phyloP scores from a whole-genome alignment of 2,329 filamentous ascomycete genomes.

The Aspergillus sclerotialis region DNA sequence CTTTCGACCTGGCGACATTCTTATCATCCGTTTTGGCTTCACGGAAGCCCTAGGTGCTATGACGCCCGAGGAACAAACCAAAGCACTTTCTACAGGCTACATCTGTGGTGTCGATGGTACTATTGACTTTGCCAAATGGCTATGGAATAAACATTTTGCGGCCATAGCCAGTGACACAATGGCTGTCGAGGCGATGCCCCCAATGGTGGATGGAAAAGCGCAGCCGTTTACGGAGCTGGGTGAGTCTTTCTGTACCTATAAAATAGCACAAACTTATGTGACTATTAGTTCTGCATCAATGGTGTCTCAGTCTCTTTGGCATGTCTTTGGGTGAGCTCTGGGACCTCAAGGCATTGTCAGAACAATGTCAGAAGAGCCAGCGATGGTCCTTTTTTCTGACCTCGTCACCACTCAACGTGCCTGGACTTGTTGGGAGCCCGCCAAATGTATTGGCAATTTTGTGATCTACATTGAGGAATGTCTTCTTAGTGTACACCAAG shows the following conservation, averaged over 20 bases:
- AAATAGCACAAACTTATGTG: background rate
- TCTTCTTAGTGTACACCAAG: too few relatives aligned
- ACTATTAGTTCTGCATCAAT: slow-evolving; percentile 29
- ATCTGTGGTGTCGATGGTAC: slow-evolving; percentile 39
- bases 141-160: slow-evolving; percentile 49
- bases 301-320: slow-evolving; percentile 35
- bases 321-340: slow-evolving; percentile 42
- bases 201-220: slow-evolving; percentile 10
- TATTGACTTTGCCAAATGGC: slow-evolving; percentile 44
- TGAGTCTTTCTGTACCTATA: background rate
- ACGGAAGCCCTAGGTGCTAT: slow-evolving; percentile 12
- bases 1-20: slow-evolving; percentile 15
- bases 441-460: slow-evolving; percentile 22
- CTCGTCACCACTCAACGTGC: slow-evolving; percentile 37
- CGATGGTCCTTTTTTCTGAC: slow-evolving; percentile 41
- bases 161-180: slow-evolving; percentile 20
- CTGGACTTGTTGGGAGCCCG: slow-evolving; percentile 29
- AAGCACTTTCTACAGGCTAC: slow-evolving; percentile 3
- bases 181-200: slow-evolving; percentile 19
- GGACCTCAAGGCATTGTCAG: slow-evolving; percentile 35
- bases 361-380: slow-evolving; percentile 29
- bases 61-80: slow-evolving; percentile 10
- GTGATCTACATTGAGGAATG: too few relatives aligned
- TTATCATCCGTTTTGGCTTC: slow-evolving; percentile 17
- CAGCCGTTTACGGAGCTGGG: slow-evolving; percentile 7